Base-by-base conservation (phyloP, 2,329 filamentous ascomycete genomes). In the Dactylonectria estremocensis region DNA sequence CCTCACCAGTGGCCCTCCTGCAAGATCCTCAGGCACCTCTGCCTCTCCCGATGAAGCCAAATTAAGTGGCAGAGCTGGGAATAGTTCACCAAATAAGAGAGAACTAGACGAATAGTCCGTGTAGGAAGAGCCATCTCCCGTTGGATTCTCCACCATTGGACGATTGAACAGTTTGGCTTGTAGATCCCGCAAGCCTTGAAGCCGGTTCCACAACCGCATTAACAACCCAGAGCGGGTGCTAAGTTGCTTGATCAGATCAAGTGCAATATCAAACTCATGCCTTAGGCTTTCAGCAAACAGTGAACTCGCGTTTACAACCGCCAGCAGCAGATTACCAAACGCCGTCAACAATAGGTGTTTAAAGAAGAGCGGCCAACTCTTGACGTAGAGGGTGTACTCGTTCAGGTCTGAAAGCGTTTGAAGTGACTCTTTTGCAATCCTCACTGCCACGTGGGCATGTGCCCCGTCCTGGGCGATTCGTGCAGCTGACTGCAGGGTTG, bases 321-420 rank as follows among this genome's bases (percentile, higher is more conserved):
- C 52, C n/a, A 64, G 46, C 5, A 64, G n/a, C 2, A 64, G 35
- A 16, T 64, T 64, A 2, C 61, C 61, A 40, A 64, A 64, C 1
- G 61, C 53, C 5, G 53, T 20, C 0, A 64, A 46, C 4, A 64
- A 33, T 4, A 24, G 10, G 9, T 64, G 45, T 45, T 64, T 64
- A 33, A 64, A 64, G 6, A 64, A 64, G 24, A 64, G 43, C 6
- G 52, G 40, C 16, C 45, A 35, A 24, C 24, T 57, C 24, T 37
- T 20, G 14, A 64, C 57, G 7, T 40, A 52, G 7, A 45, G 22
- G 3, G 61, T 64, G 1, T 14, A 52, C 3, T 57, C 61, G 9
- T 64, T 64, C 10, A 64, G 37, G 11, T 58, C 53, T 8, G 33
- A 14, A 22, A 64, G 33, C 33, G 22, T 45, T 6, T 35, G 53